Base-by-base conservation (phyloP, 208 protist genomes). In the Wallacemonas sp. region DNA sequence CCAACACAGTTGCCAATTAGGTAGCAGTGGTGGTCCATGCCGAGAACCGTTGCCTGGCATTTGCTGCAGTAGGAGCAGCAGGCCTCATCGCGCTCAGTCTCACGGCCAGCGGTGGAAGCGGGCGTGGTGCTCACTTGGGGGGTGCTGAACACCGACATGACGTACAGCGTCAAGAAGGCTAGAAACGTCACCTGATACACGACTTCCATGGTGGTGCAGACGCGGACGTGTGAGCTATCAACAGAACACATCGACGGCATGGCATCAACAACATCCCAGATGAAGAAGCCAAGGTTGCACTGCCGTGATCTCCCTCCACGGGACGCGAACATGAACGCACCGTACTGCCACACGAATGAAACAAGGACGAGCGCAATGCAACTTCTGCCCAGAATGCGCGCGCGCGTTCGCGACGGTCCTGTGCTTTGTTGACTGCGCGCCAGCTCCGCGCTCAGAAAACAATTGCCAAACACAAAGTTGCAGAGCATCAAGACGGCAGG, bases 11-110 rank as follows among this genome's bases (percentile, higher is more conserved):
- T 92, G 64, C 68, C 52, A n/a, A 89, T 83, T 14, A 88, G 49
- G 38, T 86, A 88, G 61, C 83, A 88, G 57, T 89, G 83, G 61
- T 89, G 83, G 47, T 89, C 78, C 74, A 85, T 87, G 16, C 27
- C 34, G 0, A 62, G 27, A 1, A 92, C 68, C 34, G 72, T 38
- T 0, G 74, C 63, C 2, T 17, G 69, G 57, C 83, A 89, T 61
- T 74, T 71, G 36, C 72, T 41, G 63, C 78, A 92, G 49, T 66
- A 71, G 11, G 64, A 78, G 19, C 30, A 48, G 43, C 21, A n/a
- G 2, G 21, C 19, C 4, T 23, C 19, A 11, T 34, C 19, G 16
- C n/a, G 2, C n/a, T 38, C 47, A 36, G 14, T 17, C 17, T 26
- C 38, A 16, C 55, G 4, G 11, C 17, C 16, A 41, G 11, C 8